Evolutionary conservation across 1,139 yeast genomes (phyloP).

Genomic region (Yamadazyma spencermartinsiae): DNA sequence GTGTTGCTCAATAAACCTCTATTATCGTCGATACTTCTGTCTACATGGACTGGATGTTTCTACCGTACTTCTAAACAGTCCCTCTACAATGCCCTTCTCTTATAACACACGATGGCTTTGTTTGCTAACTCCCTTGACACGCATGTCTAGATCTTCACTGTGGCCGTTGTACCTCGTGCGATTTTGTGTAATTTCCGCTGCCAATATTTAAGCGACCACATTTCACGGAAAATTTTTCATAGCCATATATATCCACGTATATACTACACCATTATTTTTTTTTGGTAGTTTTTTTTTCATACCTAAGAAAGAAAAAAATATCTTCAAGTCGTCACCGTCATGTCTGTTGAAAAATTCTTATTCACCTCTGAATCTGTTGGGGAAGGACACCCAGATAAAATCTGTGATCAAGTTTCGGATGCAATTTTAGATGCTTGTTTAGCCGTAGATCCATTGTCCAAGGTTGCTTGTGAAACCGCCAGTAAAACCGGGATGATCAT

Average conservation of each 20-base stretch:
- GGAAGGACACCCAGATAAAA: conserved; percentile 99
- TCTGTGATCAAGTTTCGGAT: conserved; percentile 98
- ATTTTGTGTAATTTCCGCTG: conserved; percentile 8
- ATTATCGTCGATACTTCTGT: too few species aligned
- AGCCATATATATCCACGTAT: background rate
- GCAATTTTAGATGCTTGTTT: conserved; percentile 98
- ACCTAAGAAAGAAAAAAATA: background rate
- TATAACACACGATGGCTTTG: too few species aligned
- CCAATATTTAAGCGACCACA: conserved; percentile 4
- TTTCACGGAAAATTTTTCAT: conserved; percentile 10
- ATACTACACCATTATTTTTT: background rate
- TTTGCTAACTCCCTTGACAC: too few species aligned
- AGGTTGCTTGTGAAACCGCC: conserved; percentile 99
- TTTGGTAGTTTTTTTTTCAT: background rate
- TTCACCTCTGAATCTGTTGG: conserved; percentile 98
- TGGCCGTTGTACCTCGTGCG: conserved; percentile 3
- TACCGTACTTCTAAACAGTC: too few species aligned
- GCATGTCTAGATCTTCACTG: background rate
- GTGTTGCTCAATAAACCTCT: too few species aligned
- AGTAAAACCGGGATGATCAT: conserved; percentile 98
- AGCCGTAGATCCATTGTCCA: conserved; percentile 92
- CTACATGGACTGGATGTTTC: too few species aligned
- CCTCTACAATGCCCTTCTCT: too few species aligned
- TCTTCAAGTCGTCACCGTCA: conserved; percentile 2
- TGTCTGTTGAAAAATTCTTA: conserved; percentile 47